phyloP scores from a whole-genome alignment of 78 protist genomes.

The Mastigamoeba balamuthi region DNA sequence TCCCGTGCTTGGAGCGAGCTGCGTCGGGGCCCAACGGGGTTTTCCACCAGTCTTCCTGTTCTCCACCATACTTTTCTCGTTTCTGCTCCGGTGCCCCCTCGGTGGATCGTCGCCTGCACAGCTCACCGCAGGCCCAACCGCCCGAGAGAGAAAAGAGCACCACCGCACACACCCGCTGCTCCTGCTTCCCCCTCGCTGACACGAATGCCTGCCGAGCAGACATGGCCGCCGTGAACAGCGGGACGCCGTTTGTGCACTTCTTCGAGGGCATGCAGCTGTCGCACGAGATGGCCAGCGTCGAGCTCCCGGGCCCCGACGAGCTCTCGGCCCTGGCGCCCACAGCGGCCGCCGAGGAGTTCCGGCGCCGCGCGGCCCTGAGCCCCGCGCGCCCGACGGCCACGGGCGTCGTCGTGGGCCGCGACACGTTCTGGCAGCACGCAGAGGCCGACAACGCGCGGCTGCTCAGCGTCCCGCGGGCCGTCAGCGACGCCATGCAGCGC shows the following conservation, averaged over 20 bases:
- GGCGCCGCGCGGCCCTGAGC: background rate
- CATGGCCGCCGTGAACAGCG: conserved; percentile 8
- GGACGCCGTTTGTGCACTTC: conserved; percentile 61
- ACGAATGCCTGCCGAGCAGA: too few relatives aligned
- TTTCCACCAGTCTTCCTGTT: too few relatives aligned
- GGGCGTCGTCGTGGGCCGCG: background rate
- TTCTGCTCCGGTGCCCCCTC: too few relatives aligned
- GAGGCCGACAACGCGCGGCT: background rate
- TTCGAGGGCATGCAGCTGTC: conserved; percentile 40
- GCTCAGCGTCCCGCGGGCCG: conserved; percentile 13
- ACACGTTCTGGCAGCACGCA: background rate
- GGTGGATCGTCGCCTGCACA: too few relatives aligned
- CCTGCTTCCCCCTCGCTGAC: too few relatives aligned
- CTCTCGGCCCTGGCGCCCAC: background rate
- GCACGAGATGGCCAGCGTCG: background rate
- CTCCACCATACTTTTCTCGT: too few relatives aligned
- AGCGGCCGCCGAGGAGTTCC: background rate
- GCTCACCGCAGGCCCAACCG: too few relatives aligned
- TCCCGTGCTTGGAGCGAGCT: too few relatives aligned
- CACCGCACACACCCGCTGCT: too few relatives aligned
- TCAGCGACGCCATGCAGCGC: conserved; percentile 16
- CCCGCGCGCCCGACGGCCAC: background rate
- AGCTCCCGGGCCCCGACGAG: background rate
- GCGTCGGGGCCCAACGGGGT: too few relatives aligned
- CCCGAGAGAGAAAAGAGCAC: too few relatives aligned